Evolutionary conservation across 176 grass and related monocot genomes (phyloP), one percentile per base, ranked within the genome.

Genomic region (Oryza meridionalis): DNA sequence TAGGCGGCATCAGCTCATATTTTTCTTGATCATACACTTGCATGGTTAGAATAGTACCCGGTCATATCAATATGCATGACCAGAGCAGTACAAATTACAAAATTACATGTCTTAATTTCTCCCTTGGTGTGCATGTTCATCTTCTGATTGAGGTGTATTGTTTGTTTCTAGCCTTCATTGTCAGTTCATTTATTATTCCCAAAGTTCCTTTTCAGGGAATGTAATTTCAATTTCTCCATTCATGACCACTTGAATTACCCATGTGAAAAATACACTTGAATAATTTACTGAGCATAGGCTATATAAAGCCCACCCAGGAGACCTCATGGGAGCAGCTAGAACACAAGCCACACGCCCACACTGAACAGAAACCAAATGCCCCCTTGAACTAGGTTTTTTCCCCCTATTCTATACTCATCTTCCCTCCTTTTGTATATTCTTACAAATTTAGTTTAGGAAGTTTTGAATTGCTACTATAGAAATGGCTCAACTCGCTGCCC

Each of bases 131-230:
- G 35, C 21, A 29, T 33, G 64, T 10, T 6, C 85, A 53, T 82
- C 72, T 69, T 86, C 85, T 55, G 49, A 67, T 22, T 61, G 4
- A 62, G 59, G 63, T 38, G 50, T 32, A 40, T 29, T 47, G 40
- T 77, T 21, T 47, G 21, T 50, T 73, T 46, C 21, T 42, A 73
- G 17, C 76, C 15, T 73, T 86, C 62, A 55, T 35, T 86, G 7
- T 86, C 33, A 69, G 33, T 25, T 67, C 75, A 79, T 73, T 79
- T 76, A 84, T 84, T 84, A 25, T 45, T 16, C 9, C 0, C 45
- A 59, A 55, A 22, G 43, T 22, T 6, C 7, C 17, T 74, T 75
- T 67, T 37, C 65, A 17, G 11, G 24, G 63, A n/a, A 38, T 45
- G n/a, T 62, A 40, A 9, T 29, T 37, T 21, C 55, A 1, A 53